These are phyloP conservation scores for Solioccasus polychromus DNA, from an alignment of 768 basidiomycete genomes.

Conservation along the genomic window DNA sequence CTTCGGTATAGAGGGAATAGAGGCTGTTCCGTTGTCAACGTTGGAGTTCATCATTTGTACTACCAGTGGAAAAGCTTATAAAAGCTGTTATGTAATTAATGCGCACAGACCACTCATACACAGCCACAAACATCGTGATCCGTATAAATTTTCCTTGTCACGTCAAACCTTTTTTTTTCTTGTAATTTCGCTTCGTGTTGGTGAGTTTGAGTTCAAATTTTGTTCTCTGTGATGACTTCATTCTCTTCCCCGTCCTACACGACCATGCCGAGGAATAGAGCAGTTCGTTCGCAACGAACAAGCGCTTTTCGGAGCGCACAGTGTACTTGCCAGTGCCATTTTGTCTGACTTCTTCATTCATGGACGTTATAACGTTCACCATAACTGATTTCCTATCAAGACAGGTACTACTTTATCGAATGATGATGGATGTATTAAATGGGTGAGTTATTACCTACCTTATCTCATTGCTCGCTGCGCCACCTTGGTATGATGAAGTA, in stretches of 20 bases:
- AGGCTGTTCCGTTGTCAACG: constrained; percentile 18
- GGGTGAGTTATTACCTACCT: constrained; percentile 23
- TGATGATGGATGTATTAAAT: background rate
- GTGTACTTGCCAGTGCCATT: constrained; percentile 90
- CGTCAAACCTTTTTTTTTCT: fast-evolving
- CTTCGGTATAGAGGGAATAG: background rate
- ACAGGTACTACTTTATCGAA: background rate
- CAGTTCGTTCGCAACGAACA: constrained; percentile 75
- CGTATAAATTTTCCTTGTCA: constrained; percentile 27
- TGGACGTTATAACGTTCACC: background rate
- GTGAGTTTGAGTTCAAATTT: too few species aligned
- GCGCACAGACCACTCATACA: constrained; percentile 34
- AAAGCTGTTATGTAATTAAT: constrained; percentile 23
- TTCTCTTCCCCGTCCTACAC: constrained; percentile 93
- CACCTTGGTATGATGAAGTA: constrained; percentile 50
- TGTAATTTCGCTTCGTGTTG: too few species aligned
- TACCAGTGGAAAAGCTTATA: constrained; percentile 14
- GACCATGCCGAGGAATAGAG: constrained; percentile 86
- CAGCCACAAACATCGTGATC: constrained; percentile 18
- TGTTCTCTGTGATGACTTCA: constrained; percentile 65
- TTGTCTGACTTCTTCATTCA: constrained; percentile 54
- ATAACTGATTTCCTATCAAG: constrained; percentile 15
- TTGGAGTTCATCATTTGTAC: constrained; percentile 4
- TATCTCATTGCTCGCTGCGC: constrained; percentile 18
- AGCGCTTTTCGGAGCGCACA: constrained; percentile 57